These are phyloP conservation scores for Mycena venus DNA, from an alignment of 768 basidiomycete genomes.

Conservation along the genomic window DNA sequence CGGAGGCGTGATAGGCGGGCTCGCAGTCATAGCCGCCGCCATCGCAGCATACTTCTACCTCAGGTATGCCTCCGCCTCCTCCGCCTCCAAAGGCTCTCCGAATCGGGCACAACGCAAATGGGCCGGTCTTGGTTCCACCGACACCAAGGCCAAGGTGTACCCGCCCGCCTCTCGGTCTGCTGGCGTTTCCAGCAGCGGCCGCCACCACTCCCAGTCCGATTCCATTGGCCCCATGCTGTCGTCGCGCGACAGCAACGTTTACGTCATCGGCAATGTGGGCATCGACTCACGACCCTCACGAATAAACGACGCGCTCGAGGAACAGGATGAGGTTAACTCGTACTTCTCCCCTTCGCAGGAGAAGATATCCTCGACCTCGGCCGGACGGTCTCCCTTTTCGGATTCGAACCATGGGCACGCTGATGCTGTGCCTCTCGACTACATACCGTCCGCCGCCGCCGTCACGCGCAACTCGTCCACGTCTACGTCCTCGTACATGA, in stretches of 20 bases:
- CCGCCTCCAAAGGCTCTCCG: constrained; percentile 31
- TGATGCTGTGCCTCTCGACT: constrained; percentile 30
- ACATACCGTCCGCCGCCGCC: constrained; percentile 18
- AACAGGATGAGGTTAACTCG: constrained; percentile 22
- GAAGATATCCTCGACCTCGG: constrained; percentile 21
- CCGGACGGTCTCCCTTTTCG: constrained; percentile 32
- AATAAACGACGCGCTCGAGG: constrained; percentile 12
- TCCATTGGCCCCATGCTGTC: constrained; percentile 29
- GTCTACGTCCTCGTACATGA: constrained; percentile 32
- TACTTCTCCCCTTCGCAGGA: constrained; percentile 36
- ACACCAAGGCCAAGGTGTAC: constrained; percentile 40
- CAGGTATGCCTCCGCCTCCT: constrained; percentile 48
- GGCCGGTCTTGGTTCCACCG: constrained; percentile 48
- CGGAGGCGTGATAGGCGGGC: constrained; percentile 66
- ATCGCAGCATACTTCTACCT: constrained; percentile 38
- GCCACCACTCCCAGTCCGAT: constrained; percentile 30
- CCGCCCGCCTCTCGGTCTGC: constrained; percentile 2
- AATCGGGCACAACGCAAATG: constrained; percentile 38
- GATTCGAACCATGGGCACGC: constrained; percentile 27
- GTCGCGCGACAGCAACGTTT: constrained; percentile 29
- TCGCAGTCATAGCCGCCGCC: constrained; percentile 50
- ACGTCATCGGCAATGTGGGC: constrained; percentile 33
- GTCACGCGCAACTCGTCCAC: constrained; percentile 34
- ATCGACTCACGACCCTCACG: constrained; percentile 33
- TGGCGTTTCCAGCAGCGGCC: not conserved